These are phyloP conservation scores for Bremia lactucae DNA, from an alignment of 352 stramenopile genomes.

Conservation along the genomic window DNA sequence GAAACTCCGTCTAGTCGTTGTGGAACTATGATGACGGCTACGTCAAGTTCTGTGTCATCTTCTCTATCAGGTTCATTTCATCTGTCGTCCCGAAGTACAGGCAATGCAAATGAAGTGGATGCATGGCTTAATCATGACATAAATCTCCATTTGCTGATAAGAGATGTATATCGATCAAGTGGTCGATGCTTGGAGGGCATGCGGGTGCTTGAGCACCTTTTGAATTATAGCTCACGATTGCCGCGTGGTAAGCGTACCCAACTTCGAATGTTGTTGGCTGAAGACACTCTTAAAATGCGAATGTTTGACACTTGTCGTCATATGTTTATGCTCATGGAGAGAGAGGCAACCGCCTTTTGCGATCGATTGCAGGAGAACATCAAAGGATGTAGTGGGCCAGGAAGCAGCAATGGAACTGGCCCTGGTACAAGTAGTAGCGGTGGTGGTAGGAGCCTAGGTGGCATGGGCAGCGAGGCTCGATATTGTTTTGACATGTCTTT, in stretches of 20 bases:
- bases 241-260: slow-evolving; percentile 72
- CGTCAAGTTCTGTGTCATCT: slow-evolving; percentile 58
- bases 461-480: slow-evolving; percentile 63
- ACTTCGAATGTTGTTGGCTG: slow-evolving; percentile 64
- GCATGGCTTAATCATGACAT: slow-evolving; percentile 77
- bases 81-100: slow-evolving; percentile 31
- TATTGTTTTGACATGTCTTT: slow-evolving; percentile 80
- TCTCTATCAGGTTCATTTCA: slow-evolving; percentile 48
- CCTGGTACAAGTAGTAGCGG: slow-evolving; percentile 34
- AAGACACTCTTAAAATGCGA: slow-evolving; percentile 64
- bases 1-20: slow-evolving; percentile 44
- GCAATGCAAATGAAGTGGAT: slow-evolving; percentile 67
- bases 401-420: slow-evolving; percentile 36
- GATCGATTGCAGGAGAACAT: slow-evolving; percentile 63
- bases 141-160: slow-evolving; percentile 68
- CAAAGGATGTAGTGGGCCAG: slow-evolving; percentile 37
- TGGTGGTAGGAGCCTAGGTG: slow-evolving; percentile 45
- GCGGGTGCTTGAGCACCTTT: slow-evolving; percentile 63
- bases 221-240: slow-evolving; percentile 60
- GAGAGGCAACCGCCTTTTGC: slow-evolving; percentile 66
- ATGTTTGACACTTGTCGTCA: slow-evolving; percentile 67
- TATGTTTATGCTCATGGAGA: slow-evolving; percentile 64
- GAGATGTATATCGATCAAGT: slow-evolving; percentile 68
- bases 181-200: slow-evolving; percentile 71
- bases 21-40: slow-evolving; percentile 55